A percentile compares a stretch with the other conserved stretches of the same genome.
phyloP scores from a whole-genome alignment of 371 early-diverging fungal species.

The Dichotomocladium elegans region DNA sequence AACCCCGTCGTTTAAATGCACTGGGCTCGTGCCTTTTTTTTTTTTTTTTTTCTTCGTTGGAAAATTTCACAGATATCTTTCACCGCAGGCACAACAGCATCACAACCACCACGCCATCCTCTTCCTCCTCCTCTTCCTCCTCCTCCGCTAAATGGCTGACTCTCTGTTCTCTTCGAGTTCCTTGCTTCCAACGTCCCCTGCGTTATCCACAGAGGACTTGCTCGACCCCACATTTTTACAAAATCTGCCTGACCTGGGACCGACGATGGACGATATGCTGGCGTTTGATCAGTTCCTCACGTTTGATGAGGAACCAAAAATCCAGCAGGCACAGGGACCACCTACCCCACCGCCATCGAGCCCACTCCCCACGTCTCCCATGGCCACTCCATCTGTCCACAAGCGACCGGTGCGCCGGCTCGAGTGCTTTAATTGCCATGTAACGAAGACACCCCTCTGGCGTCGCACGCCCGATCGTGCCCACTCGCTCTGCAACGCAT shows the following conservation, averaged over 20 bases:
- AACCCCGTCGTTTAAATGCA: too few relatives aligned
- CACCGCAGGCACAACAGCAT: too few relatives aligned
- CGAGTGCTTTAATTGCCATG: constrained; percentile 77
- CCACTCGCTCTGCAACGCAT: constrained; percentile 82
- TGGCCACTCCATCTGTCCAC: constrained; percentile 6
- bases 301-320: not conserved
- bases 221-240: not conserved
- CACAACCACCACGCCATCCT: too few relatives aligned
- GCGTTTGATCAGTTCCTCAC: not conserved
- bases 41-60: too few relatives aligned
- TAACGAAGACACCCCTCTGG: constrained; percentile 81
- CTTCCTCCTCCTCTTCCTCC: too few relatives aligned
- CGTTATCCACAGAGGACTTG: not conserved
- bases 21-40: too few relatives aligned
- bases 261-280: not conserved
- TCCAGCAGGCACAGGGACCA: not conserved
- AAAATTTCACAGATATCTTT: too few relatives aligned
- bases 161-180: not conserved
- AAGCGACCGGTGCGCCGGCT: constrained; percentile 53
- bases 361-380: not conserved
- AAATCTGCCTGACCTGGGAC: not conserved
- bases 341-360: not conserved
- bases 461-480: constrained; percentile 72
- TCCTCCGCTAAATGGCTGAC: not conserved
- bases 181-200: not conserved